A percentile compares a stretch with the other conserved stretches of the same genome.
phyloP scores from a whole-genome alignment of 164 flowering plant genomes.

The Malania oleifera region DNA sequence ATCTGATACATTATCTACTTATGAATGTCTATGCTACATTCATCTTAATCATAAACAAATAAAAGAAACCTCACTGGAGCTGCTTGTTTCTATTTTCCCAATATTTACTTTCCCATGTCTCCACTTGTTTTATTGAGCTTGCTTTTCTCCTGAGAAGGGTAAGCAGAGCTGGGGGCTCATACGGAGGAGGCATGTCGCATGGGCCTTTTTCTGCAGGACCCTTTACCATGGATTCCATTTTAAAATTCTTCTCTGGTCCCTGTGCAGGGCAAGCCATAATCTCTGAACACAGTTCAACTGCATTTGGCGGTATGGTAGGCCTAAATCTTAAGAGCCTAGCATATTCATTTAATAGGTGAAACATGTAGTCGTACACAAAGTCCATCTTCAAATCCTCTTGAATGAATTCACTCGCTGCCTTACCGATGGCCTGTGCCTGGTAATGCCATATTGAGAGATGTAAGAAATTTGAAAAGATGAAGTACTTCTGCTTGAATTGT shows the following conservation, averaged over 20 bases:
- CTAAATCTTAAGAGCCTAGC: conserved; percentile 52
- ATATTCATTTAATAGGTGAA: conserved; percentile 55
- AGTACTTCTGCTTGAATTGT: not conserved
- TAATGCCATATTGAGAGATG: not conserved
- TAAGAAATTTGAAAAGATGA: not conserved
- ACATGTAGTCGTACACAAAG: conserved; percentile 70
- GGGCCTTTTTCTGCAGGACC: conserved; percentile 36
- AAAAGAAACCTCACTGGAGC: too few relatives aligned
- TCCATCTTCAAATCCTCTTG: conserved; percentile 56
- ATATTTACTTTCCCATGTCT: conserved; percentile 39
- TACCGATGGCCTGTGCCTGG: conserved; percentile 61
- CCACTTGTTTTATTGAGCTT: conserved; percentile 34
- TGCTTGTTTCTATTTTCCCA: conserved; percentile 15
- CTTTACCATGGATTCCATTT: conserved; percentile 47
- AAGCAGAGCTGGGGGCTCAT: conserved; percentile 26
- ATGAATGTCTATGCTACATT: too few relatives aligned
- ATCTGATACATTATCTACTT: too few relatives aligned
- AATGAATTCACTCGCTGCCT: conserved; percentile 47
- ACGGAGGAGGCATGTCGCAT: conserved; percentile 50
- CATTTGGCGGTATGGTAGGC: conserved; percentile 36
- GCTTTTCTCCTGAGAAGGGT: conserved; percentile 19
- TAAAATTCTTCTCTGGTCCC: conserved; percentile 40
- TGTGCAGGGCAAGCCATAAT: conserved; percentile 42
- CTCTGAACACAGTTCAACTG: conserved; percentile 46
- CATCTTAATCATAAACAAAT: too few relatives aligned